phyloP scores from a whole-genome alignment of 1,139 yeast species.

The Zygoascus meyerae region DNA sequence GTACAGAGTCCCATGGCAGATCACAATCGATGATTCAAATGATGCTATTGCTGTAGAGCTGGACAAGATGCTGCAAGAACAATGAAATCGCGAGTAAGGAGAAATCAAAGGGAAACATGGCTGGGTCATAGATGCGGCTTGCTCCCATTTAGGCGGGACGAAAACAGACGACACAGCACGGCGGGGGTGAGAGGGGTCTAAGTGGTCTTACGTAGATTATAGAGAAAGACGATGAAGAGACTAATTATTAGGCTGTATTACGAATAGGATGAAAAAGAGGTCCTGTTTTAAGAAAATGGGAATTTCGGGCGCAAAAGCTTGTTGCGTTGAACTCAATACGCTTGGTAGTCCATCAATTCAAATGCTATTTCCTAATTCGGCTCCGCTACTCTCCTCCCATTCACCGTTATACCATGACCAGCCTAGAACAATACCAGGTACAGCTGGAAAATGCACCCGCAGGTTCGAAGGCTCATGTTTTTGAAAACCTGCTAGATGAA shows the following conservation, averaged over 20 bases:
- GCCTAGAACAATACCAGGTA: constrained; percentile 7
- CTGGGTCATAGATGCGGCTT: not conserved
- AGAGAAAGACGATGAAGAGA: not conserved
- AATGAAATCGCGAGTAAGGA: too few species aligned
- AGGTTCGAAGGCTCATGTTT: constrained; percentile 29
- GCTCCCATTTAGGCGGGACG: not conserved
- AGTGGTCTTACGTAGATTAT: too few species aligned
- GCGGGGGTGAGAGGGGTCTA: too few species aligned
- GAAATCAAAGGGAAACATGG: not conserved
- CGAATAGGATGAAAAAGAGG: constrained; percentile 3
- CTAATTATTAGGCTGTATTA: too few species aligned
- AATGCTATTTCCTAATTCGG: too few species aligned
- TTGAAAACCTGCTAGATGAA: constrained; percentile 51
- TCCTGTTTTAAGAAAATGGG: too few species aligned
- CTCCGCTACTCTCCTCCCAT: too few species aligned
- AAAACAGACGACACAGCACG: not conserved
- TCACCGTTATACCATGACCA: not conserved
- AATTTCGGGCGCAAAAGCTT: too few species aligned
- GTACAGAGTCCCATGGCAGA: constrained; percentile 7
- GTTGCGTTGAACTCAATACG: too few species aligned
- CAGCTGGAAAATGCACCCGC: constrained; percentile 6
- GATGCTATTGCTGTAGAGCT: not conserved
- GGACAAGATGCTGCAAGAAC: not conserved
- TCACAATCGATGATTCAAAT: not conserved
- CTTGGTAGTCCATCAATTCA: too few species aligned